Conservation (phyloP, 1,139 yeast genomes). For the Zhuliangozyma parablackwelliae region DNA sequence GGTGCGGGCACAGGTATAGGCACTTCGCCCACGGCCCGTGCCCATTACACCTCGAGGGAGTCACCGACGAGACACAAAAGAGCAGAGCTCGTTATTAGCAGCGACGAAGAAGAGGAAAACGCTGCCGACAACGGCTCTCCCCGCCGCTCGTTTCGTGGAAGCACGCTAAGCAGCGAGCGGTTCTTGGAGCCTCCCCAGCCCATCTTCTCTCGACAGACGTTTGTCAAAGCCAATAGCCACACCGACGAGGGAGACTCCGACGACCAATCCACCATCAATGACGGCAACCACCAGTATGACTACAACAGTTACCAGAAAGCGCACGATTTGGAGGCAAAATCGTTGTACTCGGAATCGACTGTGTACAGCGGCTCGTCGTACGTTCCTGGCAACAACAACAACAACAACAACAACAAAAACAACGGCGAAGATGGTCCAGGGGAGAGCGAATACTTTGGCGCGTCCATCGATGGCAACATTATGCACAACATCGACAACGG, state of each 20-base stretch:
- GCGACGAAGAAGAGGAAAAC: conserved; percentile 25
- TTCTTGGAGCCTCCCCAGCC: conserved; percentile 63
- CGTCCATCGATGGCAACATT: conserved; percentile 43
- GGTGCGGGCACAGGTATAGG: neutral
- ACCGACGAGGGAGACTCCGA: conserved; percentile 24
- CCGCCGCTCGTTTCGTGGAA: conserved; percentile 30
- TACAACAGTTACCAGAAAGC: conserved; percentile 36
- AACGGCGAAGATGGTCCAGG: conserved; percentile 14
- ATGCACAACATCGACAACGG: conserved; percentile 41
- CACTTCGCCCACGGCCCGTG: conserved; percentile 21
- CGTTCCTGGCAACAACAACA: conserved; percentile 15
- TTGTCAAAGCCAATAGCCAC: conserved; percentile 54
- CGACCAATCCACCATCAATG: conserved; percentile 21
- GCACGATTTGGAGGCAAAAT: conserved; percentile 30
- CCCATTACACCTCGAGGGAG: conserved; percentile 56
- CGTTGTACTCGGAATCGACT: conserved; percentile 36
- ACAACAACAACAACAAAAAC: conserved; percentile 8
- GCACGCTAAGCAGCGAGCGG: conserved; percentile 42
- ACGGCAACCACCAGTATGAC: conserved; percentile 19
- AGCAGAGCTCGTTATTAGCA: conserved; percentile 45
- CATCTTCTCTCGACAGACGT: conserved; percentile 58
- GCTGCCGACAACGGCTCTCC: conserved; percentile 26
- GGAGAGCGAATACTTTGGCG: conserved; percentile 38
- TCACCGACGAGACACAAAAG: conserved; percentile 59
- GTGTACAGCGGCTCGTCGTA: conserved; percentile 35